Evolutionary conservation across 352 stramenopile species (phyloP).

Genomic region (Phytopythium cucurbitacearum): DNA sequence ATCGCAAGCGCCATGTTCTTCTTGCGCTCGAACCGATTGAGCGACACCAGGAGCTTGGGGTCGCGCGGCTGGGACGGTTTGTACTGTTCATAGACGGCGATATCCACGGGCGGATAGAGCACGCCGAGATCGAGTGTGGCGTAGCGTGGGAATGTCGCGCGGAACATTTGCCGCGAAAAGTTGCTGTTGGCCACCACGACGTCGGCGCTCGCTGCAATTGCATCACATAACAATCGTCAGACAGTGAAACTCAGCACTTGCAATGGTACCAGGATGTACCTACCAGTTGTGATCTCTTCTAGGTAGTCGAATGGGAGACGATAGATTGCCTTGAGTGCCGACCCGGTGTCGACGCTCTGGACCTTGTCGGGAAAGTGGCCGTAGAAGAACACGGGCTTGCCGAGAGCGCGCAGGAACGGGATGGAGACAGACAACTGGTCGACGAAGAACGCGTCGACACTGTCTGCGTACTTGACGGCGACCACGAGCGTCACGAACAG

Average conservation of each 20-base stretch:
- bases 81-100: constrained; percentile 55
- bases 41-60: constrained; percentile 87
- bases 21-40: constrained; percentile 99
- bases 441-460: constrained; percentile 75
- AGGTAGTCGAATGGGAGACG: constrained; percentile 89
- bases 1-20: constrained; percentile 94
- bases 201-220: constrained; percentile 67
- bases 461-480: constrained; percentile 25
- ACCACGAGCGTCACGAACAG: constrained; percentile 88
- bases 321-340: constrained; percentile 85
- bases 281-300: constrained; percentile 93
- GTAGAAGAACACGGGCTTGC: constrained; percentile 95
- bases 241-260: neutral
- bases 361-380: constrained; percentile 99
- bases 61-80: constrained; percentile 25
- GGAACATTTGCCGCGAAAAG: constrained; percentile 93
- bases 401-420: constrained; percentile 63
- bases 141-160: constrained; percentile 82
- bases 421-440: constrained; percentile 82
- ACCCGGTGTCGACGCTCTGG: constrained; percentile 66
- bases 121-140: constrained; percentile 64
- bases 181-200: constrained; percentile 95
- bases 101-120: constrained; percentile 93
- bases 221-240: neutral
- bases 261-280: constrained; percentile 11